These are phyloP conservation scores for Xerocomellus amylosporus DNA, from an alignment of 768 basidiomycete genomes.

Conservation along the genomic window DNA sequence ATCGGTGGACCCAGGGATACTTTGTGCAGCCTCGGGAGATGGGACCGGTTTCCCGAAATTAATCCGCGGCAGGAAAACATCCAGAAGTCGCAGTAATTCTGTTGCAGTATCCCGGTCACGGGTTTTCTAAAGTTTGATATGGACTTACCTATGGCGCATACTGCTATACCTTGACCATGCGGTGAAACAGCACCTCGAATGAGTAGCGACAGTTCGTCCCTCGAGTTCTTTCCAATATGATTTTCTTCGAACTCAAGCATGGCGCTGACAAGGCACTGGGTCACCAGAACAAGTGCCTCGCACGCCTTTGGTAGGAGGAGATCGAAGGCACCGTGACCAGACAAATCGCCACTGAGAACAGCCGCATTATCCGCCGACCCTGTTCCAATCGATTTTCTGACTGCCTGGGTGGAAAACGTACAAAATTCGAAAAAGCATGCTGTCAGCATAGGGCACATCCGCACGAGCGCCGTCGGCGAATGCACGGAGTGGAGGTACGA, in stretches of 20 bases:
- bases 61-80: conserved; percentile 81
- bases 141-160: conserved; percentile 56
- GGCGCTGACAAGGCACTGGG: conserved; percentile 70
- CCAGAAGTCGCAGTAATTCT: conserved; percentile 76
- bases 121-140: background rate
- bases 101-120: conserved; percentile 36
- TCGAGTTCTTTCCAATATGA: conserved; percentile 16
- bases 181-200: conserved; percentile 44
- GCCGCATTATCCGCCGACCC: conserved; percentile 9
- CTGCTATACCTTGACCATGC: conserved; percentile 46
- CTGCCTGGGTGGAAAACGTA: conserved; percentile 51
- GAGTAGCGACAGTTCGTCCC: conserved; percentile 33
- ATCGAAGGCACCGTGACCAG: conserved; percentile 50
- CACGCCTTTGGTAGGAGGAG: conserved; percentile 73
- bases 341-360: background rate
- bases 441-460: conserved; percentile 58
- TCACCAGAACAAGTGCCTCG: conserved; percentile 75
- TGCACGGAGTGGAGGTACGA: conserved; percentile 68
- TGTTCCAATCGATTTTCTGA: conserved; percentile 45
- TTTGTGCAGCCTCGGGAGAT: conserved; percentile 3
- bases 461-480: conserved; percentile 36
- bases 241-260: conserved; percentile 44
- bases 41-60: conserved; percentile 67
- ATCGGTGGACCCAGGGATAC: conserved; percentile 33
- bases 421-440: conserved; percentile 60